Conservation (phyloP, 805 yeast species). For the baker's yeast (Saccharomyces cerevisiae) region DNA sequence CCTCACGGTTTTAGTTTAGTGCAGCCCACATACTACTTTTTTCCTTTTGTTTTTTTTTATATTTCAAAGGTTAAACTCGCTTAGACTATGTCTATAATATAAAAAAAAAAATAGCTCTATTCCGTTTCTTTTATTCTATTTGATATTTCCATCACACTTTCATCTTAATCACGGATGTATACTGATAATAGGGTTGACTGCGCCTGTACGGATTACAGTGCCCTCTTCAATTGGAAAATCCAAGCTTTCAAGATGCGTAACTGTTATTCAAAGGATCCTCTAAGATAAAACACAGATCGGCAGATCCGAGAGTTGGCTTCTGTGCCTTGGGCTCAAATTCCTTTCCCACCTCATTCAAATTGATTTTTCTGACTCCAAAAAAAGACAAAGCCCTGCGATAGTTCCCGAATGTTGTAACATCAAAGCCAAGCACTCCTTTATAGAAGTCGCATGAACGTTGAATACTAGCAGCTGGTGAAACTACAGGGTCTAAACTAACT, state of each 20-base stretch:
- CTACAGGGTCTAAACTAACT: not conserved
- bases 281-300: not conserved
- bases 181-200: not conserved
- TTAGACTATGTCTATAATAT: no score
- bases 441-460: not conserved
- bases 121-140: not conserved
- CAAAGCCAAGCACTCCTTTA: not conserved
- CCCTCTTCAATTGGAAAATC: not conserved
- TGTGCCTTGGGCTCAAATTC: not conserved
- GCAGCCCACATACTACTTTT: no score
- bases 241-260: not conserved
- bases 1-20: no score
- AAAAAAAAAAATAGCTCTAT: no score
- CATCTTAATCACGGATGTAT: not conserved
- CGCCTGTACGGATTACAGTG: not conserved
- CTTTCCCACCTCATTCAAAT: not conserved
- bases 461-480: not conserved
- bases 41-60: no score
- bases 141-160: not conserved
- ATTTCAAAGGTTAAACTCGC: no score
- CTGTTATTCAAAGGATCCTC: not conserved
- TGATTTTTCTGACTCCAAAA: not conserved
- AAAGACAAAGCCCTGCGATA: not conserved
- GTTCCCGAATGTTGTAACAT: not conserved
- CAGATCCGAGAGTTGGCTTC: not conserved